Conservation (phyloP, 371 early-diverging fungal species). For the Mucor circinelloides region DNA sequence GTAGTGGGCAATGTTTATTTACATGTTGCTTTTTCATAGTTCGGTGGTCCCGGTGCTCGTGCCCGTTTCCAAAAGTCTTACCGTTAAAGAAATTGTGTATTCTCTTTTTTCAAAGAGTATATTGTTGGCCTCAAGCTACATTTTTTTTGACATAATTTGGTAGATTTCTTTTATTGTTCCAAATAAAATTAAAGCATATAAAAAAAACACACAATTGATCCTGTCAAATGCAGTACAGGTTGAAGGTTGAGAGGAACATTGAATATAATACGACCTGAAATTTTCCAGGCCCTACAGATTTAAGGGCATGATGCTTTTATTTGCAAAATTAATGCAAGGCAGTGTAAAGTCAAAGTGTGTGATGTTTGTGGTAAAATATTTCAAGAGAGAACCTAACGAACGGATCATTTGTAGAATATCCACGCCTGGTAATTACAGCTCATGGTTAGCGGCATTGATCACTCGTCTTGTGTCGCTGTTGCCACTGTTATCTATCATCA, state of each 20-base stretch:
- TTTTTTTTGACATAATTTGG: slow-evolving; percentile 2
- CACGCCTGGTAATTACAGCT: too few relatives aligned
- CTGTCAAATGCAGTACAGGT: background rate
- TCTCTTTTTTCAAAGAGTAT: background rate
- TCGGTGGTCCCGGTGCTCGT: slow-evolving; percentile 99
- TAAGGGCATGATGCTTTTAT: background rate
- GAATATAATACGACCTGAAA: background rate
- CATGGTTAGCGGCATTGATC: too few relatives aligned
- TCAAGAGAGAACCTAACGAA: too few relatives aligned
- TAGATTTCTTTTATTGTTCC: slow-evolving; percentile 5
- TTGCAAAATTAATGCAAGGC: too few relatives aligned
- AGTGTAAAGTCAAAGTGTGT: too few relatives aligned
- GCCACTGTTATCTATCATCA: too few relatives aligned
- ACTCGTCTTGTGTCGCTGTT: too few relatives aligned
- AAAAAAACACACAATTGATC: background rate
- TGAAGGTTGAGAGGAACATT: background rate
- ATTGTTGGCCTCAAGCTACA: background rate
- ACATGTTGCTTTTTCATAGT: slow-evolving; percentile 45
- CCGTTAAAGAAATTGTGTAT: slow-evolving; percentile 68
- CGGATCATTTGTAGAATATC: too few relatives aligned
- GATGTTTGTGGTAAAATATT: too few relatives aligned
- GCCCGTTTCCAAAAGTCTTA: slow-evolving; percentile 99
- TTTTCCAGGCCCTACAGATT: background rate
- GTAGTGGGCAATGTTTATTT: background rate
- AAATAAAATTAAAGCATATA: background rate